phyloP scores from a whole-genome alignment of 352 stramenopile genomes.

The Globisporangium cystogenes region DNA sequence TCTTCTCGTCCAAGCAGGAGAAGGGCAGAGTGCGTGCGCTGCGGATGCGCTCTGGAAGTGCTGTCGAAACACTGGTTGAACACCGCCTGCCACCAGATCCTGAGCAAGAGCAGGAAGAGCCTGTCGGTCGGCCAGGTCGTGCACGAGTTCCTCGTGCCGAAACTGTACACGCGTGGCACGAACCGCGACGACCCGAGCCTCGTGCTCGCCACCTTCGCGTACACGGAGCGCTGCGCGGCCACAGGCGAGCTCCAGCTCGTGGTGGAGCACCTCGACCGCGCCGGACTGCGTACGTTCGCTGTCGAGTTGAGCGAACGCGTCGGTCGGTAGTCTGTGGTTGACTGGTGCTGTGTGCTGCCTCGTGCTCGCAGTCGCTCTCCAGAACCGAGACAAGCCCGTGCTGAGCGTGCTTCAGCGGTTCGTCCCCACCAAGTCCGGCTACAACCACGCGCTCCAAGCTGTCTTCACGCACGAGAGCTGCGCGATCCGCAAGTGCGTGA shows the following conservation, averaged over 20 bases:
- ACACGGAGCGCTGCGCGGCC: constrained; percentile 35
- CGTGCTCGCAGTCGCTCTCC: constrained; percentile 11
- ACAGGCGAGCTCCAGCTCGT: constrained; percentile 38
- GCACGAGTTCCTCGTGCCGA: constrained; percentile 37
- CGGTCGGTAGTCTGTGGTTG: constrained; percentile 14
- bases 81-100: constrained; percentile 25
- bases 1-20: constrained; percentile 74
- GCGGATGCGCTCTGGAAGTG: background rate
- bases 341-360: too few species aligned
- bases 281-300: constrained; percentile 24
- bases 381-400: constrained; percentile 42
- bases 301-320: background rate
- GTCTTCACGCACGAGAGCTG: constrained; percentile 61
- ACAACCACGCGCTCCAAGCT: constrained; percentile 62
- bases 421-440: constrained; percentile 58
- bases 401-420: constrained; percentile 64
- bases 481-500: constrained; percentile 58
- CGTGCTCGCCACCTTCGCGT: constrained; percentile 49
- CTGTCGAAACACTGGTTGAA: too few species aligned
- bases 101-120: constrained; percentile 62
- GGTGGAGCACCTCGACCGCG: constrained; percentile 49
- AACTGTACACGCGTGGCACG: constrained; percentile 9
- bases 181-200: constrained; percentile 21
- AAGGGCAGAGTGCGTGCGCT: constrained; percentile 39
- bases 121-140: constrained; percentile 37